Evolutionary conservation across 768 basidiomycete species (phyloP).

Genomic region (Phylloporus scabripes): DNA sequence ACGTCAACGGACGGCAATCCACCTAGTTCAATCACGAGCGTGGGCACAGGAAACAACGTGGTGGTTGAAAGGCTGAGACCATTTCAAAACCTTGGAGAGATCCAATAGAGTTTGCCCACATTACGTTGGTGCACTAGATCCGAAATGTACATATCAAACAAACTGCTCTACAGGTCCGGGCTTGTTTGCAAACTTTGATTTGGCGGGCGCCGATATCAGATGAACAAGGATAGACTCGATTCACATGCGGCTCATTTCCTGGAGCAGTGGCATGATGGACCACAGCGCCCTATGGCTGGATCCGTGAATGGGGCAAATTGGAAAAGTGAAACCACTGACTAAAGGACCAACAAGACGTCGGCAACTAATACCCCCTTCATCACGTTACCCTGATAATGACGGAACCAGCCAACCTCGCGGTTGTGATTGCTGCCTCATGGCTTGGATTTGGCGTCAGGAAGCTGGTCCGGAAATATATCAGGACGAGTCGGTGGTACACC

Average conservation of each 20-base stretch:
- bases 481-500: slow-evolving; percentile 64
- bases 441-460: slow-evolving; percentile 7
- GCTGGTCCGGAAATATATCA: slow-evolving; percentile 23
- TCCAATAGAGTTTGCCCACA: background rate
- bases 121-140: background rate
- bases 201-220: too few relatives aligned
- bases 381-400: background rate
- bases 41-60: background rate
- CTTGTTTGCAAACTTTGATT: background rate
- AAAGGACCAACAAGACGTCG: too few relatives aligned
- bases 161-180: background rate
- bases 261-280: too few relatives aligned
- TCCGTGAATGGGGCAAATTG: too few relatives aligned
- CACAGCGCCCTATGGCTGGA: too few relatives aligned
- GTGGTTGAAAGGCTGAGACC: background rate
- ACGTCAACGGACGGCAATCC: background rate
- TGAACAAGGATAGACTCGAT: background rate
- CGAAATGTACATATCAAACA: slow-evolving; percentile 1
- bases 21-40: background rate
- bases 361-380: too few relatives aligned
- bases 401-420: background rate
- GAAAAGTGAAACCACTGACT: too few relatives aligned
- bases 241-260: background rate
- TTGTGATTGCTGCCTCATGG: background rate
- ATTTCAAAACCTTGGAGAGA: background rate